A percentile compares a stretch with the other conserved stretches of the same genome.
These are phyloP conservation scores for Tetracladium maxilliforme DNA, from an alignment of 2,329 filamentous ascomycete genomes.

Conservation along the genomic window DNA sequence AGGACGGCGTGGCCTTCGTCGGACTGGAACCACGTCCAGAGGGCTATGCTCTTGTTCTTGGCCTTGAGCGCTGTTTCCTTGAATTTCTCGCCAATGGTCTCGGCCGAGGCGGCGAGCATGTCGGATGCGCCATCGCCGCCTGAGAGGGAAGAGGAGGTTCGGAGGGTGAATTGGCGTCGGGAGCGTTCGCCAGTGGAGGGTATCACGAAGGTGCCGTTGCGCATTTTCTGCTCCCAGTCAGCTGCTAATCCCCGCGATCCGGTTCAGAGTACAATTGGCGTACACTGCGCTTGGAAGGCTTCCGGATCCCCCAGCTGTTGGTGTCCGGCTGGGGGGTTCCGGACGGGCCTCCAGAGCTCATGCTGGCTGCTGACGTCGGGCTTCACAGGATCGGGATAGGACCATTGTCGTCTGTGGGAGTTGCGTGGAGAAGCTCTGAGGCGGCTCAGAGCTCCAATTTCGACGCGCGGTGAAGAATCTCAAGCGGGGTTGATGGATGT, in stretches of 20 bases:
- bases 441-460: no score
- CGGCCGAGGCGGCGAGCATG: constrained; percentile 11
- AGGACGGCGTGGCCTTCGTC: constrained; percentile 66
- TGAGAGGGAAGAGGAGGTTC: constrained; percentile 22
- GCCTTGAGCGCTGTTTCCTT: constrained; percentile 17
- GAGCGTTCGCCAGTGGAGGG: constrained; percentile 76
- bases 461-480: no score
- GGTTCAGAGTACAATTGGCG: constrained; percentile 3
- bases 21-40: constrained; percentile 50
- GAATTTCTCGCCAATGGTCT: constrained; percentile 16
- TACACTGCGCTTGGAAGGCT: constrained; percentile 10
- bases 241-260: constrained; percentile 1
- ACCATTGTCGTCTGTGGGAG: no score
- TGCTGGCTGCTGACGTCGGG: no score
- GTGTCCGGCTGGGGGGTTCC: no score
- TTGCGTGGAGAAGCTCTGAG: no score
- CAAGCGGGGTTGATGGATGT: no score
- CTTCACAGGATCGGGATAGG: no score
- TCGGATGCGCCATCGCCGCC: constrained; percentile 6
- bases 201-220: constrained; percentile 76
- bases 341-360: no score
- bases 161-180: constrained; percentile 65
- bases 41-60: constrained; percentile 17
- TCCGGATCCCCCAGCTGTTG: no score
- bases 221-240: constrained; percentile 42